Conservation (phyloP, 2,329 filamentous ascomycete species). For the Dothistroma septosporum region DNA sequence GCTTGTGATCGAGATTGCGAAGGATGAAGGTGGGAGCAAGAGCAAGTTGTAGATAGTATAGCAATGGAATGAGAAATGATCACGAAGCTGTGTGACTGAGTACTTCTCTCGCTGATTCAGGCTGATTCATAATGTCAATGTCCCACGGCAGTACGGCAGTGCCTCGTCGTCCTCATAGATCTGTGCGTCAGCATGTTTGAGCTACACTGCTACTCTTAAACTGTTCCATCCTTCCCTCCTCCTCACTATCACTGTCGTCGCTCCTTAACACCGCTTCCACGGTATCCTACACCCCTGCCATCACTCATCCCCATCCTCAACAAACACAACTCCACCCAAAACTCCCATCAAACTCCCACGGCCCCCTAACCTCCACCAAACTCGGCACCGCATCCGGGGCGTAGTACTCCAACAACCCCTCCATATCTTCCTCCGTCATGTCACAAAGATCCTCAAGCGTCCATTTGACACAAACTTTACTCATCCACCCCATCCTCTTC, state of each 20-base stretch:
- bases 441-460: slow-evolving; percentile 77
- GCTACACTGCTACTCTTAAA: no score
- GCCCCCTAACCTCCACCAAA: slow-evolving; percentile 41
- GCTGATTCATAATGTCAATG: no score
- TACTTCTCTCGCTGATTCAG: not conserved
- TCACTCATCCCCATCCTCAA: slow-evolving; percentile 8
- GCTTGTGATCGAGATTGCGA: slow-evolving; percentile 69
- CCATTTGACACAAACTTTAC: slow-evolving; percentile 81
- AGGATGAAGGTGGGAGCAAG: slow-evolving; percentile 28
- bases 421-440: slow-evolving; percentile 78
- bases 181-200: not conserved
- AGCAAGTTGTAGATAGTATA: slow-evolving; percentile 21
- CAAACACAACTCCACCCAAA: slow-evolving; percentile 42
- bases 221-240: not conserved
- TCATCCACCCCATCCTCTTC: slow-evolving; percentile 95
- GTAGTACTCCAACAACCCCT: slow-evolving; percentile 74
- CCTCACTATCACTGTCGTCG: no score
- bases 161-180: not conserved
- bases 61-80: slow-evolving; percentile 1
- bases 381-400: slow-evolving; percentile 43
- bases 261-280: not conserved
- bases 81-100: not conserved
- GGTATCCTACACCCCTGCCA: not conserved
- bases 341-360: slow-evolving; percentile 45
- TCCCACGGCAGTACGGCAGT: no score